These are phyloP conservation scores for Endoconidiophora laricicola DNA, from an alignment of 2,329 filamentous ascomycete species.

Conservation along the genomic window DNA sequence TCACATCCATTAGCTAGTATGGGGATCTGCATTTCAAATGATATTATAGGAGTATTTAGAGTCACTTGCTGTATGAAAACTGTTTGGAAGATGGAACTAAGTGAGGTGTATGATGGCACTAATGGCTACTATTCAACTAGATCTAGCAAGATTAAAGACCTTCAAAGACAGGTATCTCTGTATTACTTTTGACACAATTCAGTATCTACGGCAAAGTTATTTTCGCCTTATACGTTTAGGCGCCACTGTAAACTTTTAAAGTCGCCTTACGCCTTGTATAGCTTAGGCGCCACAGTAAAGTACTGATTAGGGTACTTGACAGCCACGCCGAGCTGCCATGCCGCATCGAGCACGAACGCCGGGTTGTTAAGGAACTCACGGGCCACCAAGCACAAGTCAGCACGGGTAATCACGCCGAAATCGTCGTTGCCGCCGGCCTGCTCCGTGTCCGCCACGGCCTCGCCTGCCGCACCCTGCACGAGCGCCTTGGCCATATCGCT, in stretches of 20 bases:
- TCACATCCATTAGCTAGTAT: too few species aligned
- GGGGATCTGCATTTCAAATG: too few species aligned
- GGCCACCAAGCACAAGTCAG: slow-evolving; percentile 58
- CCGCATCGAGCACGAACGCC: slow-evolving; percentile 56
- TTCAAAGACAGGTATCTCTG: too few species aligned
- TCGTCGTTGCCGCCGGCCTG: slow-evolving; percentile 25
- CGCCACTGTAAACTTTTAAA: background rate
- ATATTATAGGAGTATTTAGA: too few species aligned
- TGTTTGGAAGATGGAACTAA: too few species aligned
- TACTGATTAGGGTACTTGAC: slow-evolving; percentile 60
- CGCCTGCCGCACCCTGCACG: slow-evolving; percentile 31
- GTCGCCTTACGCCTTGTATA: slow-evolving; percentile 1
- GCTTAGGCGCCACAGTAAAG: slow-evolving; percentile 21
- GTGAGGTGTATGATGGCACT: too few species aligned
- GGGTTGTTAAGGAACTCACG: slow-evolving; percentile 72
- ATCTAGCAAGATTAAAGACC: too few species aligned
- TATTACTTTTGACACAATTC: too few species aligned
- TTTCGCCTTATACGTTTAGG: too few species aligned
- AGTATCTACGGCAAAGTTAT: too few species aligned
- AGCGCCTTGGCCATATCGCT: slow-evolving; percentile 48
- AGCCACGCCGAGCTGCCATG: slow-evolving; percentile 52
- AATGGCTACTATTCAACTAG: too few species aligned
- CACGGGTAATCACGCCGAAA: slow-evolving; percentile 26
- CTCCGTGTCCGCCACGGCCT: slow-evolving; percentile 20
- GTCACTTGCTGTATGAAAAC: too few species aligned